These are phyloP conservation scores for Poronia punctata DNA, from an alignment of 495 filamentous ascomycete species.

Conservation along the genomic window DNA sequence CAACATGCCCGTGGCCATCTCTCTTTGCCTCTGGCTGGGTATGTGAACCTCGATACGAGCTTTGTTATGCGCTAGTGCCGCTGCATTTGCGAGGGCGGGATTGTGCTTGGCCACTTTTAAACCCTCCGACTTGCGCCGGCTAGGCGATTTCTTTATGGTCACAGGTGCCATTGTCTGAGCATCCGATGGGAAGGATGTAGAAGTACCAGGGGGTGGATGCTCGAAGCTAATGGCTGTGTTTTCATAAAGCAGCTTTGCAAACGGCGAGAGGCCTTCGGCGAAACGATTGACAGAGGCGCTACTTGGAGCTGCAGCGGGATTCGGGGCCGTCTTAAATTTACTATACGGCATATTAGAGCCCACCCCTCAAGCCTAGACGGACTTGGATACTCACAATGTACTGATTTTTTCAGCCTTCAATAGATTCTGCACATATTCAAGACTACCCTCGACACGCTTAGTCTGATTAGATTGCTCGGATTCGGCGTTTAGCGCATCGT, in stretches of 20 bases:
- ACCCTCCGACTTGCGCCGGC: slow-evolving; percentile 16
- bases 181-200: slow-evolving; percentile 9
- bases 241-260: slow-evolving; percentile 40
- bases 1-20: slow-evolving; percentile 12
- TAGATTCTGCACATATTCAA: slow-evolving; percentile 63
- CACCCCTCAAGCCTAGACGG: background rate
- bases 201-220: slow-evolving; percentile 25
- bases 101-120: slow-evolving; percentile 22
- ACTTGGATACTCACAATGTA: slow-evolving; percentile 54
- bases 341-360: slow-evolving; percentile 43
- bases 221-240: slow-evolving; percentile 30
- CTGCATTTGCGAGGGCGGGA: slow-evolving; percentile 15
- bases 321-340: slow-evolving; percentile 57
- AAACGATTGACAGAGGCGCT: slow-evolving; percentile 17
- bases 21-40: slow-evolving; percentile 19
- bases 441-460: slow-evolving; percentile 39
- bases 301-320: background rate
- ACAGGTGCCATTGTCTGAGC: slow-evolving; percentile 13
- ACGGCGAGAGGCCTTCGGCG: slow-evolving; percentile 30
- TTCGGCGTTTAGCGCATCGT: slow-evolving; percentile 48
- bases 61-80: slow-evolving; percentile 21
- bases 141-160: slow-evolving; percentile 16
- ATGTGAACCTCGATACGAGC: slow-evolving; percentile 25
- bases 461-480: slow-evolving; percentile 28
- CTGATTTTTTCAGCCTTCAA: slow-evolving; percentile 61